phyloP scores from a whole-genome alignment of 768 basidiomycete genomes.

The Steccherinum ochraceum region DNA sequence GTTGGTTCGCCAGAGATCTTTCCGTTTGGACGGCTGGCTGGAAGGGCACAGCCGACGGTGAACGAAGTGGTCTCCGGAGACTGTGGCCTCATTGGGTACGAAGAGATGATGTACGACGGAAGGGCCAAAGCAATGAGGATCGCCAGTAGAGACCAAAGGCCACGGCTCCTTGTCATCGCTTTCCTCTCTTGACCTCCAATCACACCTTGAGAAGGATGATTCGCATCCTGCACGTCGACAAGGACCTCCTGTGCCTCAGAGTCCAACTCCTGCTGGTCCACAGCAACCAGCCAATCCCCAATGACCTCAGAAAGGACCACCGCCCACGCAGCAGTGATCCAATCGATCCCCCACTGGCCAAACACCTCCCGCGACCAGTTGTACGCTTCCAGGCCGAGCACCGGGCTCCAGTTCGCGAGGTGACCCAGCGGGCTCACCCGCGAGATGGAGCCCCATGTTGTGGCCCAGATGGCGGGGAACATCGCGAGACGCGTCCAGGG shows the following conservation, averaged over 20 bases:
- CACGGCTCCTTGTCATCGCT: neutral
- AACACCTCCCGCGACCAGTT: conserved; percentile 53
- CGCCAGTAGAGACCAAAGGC: conserved; percentile 21
- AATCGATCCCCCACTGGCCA: conserved; percentile 62
- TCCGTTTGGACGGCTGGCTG: conserved; percentile 36
- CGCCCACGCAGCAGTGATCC: conserved; percentile 74
- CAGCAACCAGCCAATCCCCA: conserved; percentile 53
- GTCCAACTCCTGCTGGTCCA: conserved; percentile 4
- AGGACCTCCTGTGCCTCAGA: neutral
- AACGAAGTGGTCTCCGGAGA: conserved; percentile 45
- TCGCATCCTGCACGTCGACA: conserved; percentile 11
- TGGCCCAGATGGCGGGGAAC: conserved; percentile 69
- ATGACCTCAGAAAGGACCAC: conserved; percentile 50
- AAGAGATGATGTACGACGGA: conserved; percentile 46
- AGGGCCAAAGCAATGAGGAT: conserved; percentile 44
- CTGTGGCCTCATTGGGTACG: conserved; percentile 34
- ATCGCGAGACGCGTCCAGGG: conserved; percentile 42
- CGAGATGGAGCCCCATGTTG: conserved; percentile 49
- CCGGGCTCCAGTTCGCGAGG: conserved; percentile 66
- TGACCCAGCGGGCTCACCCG: conserved; percentile 62
- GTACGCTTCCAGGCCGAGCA: conserved; percentile 47
- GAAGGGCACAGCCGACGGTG: conserved; percentile 62
- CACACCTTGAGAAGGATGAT: neutral
- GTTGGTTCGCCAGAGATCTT: conserved; percentile 29
- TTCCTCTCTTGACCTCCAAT: neutral